Conservation (phyloP, 2,329 filamentous ascomycete genomes). For the Amauroascus niger region DNA sequence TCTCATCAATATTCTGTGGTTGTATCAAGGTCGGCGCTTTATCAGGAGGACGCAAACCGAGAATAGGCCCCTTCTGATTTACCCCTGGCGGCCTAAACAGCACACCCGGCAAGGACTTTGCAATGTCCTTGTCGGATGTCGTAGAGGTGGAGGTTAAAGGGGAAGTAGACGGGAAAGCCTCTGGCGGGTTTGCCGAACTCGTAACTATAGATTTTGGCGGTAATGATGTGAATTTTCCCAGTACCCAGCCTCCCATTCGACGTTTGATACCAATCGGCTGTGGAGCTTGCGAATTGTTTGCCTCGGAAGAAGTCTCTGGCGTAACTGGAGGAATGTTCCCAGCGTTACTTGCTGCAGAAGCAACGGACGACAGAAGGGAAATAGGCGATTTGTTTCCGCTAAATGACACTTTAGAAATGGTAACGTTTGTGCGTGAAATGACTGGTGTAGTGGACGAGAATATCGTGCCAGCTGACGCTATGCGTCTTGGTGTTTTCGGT, state of each 20-base stretch:
- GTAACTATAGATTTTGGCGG: background rate
- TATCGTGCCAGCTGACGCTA: conserved; percentile 37
- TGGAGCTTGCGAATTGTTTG: conserved; percentile 44
- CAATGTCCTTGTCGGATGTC: background rate
- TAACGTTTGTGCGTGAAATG: conserved; percentile 32
- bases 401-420: conserved; percentile 24
- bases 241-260: conserved; percentile 14
- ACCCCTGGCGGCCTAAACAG: conserved; percentile 55
- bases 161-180: background rate
- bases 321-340: conserved; percentile 14
- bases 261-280: conserved; percentile 10
- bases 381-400: conserved; percentile 22
- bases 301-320: conserved; percentile 42
- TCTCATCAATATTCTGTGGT: conserved; percentile 49
- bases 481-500: conserved; percentile 35
- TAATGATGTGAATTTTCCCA: conserved; percentile 7
- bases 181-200: background rate
- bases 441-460: conserved; percentile 32
- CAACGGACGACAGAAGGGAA: conserved; percentile 32
- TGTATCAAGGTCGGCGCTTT: conserved; percentile 49
- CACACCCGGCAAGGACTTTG: conserved; percentile 22
- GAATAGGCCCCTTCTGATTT: conserved; percentile 66
- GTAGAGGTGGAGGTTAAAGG: conserved; percentile 5
- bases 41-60: conserved; percentile 56
- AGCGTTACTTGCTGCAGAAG: conserved; percentile 19